Percentiles rank a stretch among this genome's conserved stretches.
Evolutionary conservation across 441 rosid genomes (phyloP).

Genomic region (Euphorbia celastroides): DNA sequence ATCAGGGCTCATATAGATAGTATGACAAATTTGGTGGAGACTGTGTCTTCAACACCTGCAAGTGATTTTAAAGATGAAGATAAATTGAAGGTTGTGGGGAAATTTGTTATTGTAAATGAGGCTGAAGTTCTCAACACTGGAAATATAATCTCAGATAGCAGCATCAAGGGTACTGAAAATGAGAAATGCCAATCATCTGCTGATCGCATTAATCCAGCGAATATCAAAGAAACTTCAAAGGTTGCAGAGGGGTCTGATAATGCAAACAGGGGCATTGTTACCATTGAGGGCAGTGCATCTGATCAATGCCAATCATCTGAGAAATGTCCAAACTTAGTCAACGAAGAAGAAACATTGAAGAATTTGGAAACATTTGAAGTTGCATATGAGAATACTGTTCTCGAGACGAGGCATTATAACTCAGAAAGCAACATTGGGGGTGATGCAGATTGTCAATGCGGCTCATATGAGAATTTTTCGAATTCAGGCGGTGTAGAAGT

Average conservation of each 20-base stretch:
- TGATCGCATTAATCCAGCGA: constrained; percentile 1
- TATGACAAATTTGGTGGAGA: constrained; percentile 7
- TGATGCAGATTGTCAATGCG: constrained; percentile 8
- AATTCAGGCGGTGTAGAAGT: constrained; percentile 11
- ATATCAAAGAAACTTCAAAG: constrained; percentile 5
- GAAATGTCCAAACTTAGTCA: neutral
- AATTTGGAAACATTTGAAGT: neutral
- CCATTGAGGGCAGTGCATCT: neutral
- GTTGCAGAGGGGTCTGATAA: neutral
- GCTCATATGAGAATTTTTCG: neutral
- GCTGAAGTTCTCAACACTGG: neutral
- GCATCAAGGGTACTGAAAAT: constrained; percentile 5
- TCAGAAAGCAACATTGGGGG: constrained; percentile 6
- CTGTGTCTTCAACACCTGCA: neutral
- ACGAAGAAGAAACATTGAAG: neutral
- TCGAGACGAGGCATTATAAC: neutral
- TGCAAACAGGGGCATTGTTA: neutral
- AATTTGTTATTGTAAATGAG: neutral
- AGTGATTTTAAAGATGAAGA: neutral
- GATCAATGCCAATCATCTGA: neutral
- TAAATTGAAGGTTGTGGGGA: neutral
- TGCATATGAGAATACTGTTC: neutral
- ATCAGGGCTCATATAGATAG: constrained; percentile 4
- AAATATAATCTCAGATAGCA: constrained; percentile 7
- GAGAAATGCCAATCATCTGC: constrained; percentile 6